Percentiles rank a stretch among this genome's conserved stretches.
Evolutionary conservation across 2,329 filamentous ascomycete species (phyloP).

Genomic region (Fusarium sterilihyphosum): DNA sequence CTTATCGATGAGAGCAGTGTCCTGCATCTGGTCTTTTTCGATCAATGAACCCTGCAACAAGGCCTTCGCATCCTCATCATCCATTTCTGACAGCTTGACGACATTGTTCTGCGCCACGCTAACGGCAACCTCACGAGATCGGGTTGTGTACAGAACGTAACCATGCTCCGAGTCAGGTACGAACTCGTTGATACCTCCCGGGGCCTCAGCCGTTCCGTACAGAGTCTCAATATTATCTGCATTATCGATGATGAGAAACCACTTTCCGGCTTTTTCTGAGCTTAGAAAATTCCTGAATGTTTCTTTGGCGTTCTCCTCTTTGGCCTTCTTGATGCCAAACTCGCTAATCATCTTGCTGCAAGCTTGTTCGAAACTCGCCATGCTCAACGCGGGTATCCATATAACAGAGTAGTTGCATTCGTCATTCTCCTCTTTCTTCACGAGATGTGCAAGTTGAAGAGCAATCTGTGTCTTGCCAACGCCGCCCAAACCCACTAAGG

Average conservation of each 20-base stretch:
- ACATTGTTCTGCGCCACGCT: neutral
- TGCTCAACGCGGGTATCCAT: neutral
- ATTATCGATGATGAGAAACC: constrained; percentile 56
- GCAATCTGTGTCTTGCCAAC: neutral
- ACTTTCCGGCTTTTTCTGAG: constrained; percentile 44
- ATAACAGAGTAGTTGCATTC: neutral
- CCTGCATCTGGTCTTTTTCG: neutral
- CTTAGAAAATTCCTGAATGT: constrained; percentile 29
- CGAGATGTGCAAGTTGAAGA: neutral
- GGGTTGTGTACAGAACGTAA: constrained; percentile 51
- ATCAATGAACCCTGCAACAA: constrained; percentile 37
- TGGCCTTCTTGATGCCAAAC: fast-evolving
- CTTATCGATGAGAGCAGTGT: neutral
- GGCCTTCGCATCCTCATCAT: constrained; percentile 28
- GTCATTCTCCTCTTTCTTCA: neutral
- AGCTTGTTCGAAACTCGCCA: neutral
- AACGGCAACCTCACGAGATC: constrained; percentile 39
- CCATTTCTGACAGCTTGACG: neutral
- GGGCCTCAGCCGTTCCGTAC: neutral
- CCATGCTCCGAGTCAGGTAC: constrained; percentile 49
- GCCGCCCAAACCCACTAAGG: neutral
- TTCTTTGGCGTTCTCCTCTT: neutral
- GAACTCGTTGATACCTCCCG: constrained; percentile 12
- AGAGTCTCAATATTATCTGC: constrained; percentile 50
- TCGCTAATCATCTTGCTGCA: neutral